Evolutionary conservation across 345 rosid species (phyloP).

Genomic region (Cardamine occulta): DNA sequence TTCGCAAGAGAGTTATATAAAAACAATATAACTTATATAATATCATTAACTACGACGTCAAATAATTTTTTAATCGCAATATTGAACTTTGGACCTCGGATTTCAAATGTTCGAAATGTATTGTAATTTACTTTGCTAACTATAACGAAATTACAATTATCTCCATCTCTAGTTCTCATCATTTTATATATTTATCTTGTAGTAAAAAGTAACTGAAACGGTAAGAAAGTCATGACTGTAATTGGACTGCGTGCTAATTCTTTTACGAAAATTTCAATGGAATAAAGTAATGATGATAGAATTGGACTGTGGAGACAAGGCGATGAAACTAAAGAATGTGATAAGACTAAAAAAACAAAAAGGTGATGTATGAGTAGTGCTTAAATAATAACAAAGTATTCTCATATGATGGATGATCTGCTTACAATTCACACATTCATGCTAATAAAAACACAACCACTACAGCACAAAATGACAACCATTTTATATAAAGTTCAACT

Average conservation of each 20-base stretch:
- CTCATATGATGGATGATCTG: neutral
- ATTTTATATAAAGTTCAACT: neutral
- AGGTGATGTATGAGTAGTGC: constrained; percentile 42
- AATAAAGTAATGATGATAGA: constrained; percentile 26
- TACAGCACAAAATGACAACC: constrained; percentile 38
- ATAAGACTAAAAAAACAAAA: constrained; percentile 21
- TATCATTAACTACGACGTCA: neutral
- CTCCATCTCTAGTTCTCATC: neutral
- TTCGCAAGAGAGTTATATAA: neutral
- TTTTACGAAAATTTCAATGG: neutral
- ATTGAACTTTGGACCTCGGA: neutral
- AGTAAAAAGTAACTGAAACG: neutral
- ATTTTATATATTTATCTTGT: neutral
- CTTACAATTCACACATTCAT: constrained; percentile 30
- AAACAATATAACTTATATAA: neutral
- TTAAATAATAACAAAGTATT: constrained; percentile 23
- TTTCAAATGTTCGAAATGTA: neutral
- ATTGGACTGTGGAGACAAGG: constrained; percentile 32
- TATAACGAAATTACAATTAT: no score
- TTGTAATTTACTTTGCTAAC: neutral
- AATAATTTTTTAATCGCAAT: neutral
- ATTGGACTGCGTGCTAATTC: constrained; percentile 14
- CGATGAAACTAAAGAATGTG: constrained; percentile 29
- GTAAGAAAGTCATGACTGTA: constrained; percentile 15
- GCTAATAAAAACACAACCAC: constrained; percentile 40